Percentiles rank a stretch among this genome's conserved stretches.
Evolutionary conservation across 306 rosid species (phyloP).

Genomic region (Vicia villosa): DNA sequence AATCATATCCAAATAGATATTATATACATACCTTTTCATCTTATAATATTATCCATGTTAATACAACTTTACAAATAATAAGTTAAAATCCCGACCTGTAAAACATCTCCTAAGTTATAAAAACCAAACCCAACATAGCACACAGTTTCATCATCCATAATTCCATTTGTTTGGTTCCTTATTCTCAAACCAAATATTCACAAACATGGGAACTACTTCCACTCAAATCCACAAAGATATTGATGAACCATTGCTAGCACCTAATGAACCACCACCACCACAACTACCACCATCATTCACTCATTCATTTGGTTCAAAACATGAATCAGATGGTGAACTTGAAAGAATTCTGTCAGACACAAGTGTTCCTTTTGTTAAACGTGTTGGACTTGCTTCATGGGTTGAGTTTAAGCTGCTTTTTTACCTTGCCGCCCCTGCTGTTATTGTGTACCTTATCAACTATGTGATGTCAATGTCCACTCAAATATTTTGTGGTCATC

Average conservation of each 20-base stretch:
- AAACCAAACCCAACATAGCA: background rate
- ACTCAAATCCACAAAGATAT: background rate
- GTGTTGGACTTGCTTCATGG: constrained; percentile 52
- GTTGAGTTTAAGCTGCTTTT: constrained; percentile 55
- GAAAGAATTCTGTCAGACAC: constrained; percentile 62
- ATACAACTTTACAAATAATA: background rate
- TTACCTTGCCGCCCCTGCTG: constrained; percentile 68
- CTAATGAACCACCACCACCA: constrained; percentile 7
- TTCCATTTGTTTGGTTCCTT: background rate
- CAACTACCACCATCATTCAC: background rate
- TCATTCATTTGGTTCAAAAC: constrained; percentile 28
- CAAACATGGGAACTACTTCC: background rate
- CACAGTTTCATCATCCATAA: too few relatives aligned
- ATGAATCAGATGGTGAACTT: constrained; percentile 45
- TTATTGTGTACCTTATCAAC: constrained; percentile 59
- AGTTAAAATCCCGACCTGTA: background rate
- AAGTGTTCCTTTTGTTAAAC: constrained; percentile 13
- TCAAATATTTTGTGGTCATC: constrained; percentile 67
- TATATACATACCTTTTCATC: background rate
- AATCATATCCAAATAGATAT: background rate
- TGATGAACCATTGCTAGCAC: constrained; percentile 33
- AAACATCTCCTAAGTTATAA: background rate
- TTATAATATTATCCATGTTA: background rate
- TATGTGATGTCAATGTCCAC: constrained; percentile 73
- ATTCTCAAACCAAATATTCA: background rate